Conservation (phyloP, 129 eudicot genomes). For the Flaveria brownii region DNA sequence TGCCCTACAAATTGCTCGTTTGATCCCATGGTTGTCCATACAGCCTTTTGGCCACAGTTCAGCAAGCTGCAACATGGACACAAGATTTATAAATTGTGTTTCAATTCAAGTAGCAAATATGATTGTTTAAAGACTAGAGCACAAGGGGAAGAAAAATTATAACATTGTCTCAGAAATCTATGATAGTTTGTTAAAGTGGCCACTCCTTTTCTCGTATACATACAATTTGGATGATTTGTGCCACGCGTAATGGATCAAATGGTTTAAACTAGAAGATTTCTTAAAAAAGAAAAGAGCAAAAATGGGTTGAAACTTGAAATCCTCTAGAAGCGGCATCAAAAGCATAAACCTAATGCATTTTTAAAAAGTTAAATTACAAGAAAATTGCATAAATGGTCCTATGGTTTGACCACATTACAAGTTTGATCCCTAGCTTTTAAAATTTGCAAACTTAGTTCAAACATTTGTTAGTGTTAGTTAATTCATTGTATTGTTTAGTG, state of each 20-base stretch:
- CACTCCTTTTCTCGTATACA: not conserved
- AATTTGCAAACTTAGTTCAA: too few species aligned
- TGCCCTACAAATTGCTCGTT: conserved; percentile 80
- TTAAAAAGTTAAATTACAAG: not conserved
- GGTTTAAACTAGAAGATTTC: not conserved
- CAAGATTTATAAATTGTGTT: conserved; percentile 13
- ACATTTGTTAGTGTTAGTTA: too few species aligned
- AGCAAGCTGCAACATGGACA: conserved; percentile 61
- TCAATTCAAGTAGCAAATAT: not conserved
- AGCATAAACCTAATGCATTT: not conserved
- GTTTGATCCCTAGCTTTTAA: too few species aligned
- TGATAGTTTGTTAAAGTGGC: not conserved
- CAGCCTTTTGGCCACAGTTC: conserved; percentile 85
- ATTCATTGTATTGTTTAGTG: too few species aligned
- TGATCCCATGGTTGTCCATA: conserved; percentile 90
- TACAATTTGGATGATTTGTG: not conserved
- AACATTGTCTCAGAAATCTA: not conserved
- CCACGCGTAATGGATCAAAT: not conserved
- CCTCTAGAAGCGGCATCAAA: not conserved
- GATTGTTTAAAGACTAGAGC: conserved; percentile 4
- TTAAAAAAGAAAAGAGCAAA: not conserved
- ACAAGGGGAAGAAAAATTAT: not conserved
- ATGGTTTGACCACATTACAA: too few species aligned
- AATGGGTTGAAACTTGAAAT: conserved; percentile 3
- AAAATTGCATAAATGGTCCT: too few species aligned